Percentiles rank a stretch among this genome's conserved stretches.
Evolutionary conservation across 331 rosid genomes (phyloP).

Genomic region (Prunus yedoensis): DNA sequence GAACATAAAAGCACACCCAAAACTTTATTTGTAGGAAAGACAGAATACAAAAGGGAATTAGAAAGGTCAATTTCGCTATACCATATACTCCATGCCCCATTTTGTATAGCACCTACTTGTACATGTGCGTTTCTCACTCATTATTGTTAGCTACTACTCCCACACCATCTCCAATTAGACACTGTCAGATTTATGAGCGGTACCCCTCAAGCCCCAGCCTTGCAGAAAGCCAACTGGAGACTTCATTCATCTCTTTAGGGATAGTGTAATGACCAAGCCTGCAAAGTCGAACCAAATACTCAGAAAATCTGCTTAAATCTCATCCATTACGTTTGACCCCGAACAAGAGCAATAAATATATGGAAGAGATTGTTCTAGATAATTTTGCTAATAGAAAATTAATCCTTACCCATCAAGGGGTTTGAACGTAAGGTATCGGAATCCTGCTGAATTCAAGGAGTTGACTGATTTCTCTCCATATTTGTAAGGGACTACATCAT

Average conservation of each 20-base stretch:
- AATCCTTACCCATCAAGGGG: constrained; percentile 72
- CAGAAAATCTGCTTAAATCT: constrained; percentile 6
- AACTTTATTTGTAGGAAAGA: constrained; percentile 33
- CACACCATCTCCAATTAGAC: constrained; percentile 11
- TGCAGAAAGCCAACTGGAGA: constrained; percentile 75
- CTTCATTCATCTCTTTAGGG: constrained; percentile 88
- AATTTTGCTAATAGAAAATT: not conserved
- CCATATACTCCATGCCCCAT: constrained; percentile 42
- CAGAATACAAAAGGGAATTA: constrained; percentile 34
- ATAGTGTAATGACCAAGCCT: constrained; percentile 92
- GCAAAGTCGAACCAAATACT: constrained; percentile 31
- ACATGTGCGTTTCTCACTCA: constrained; percentile 25
- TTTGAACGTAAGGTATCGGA: constrained; percentile 65
- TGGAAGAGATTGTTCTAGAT: not conserved
- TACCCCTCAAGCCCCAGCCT: constrained; percentile 77
- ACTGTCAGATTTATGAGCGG: constrained; percentile 29
- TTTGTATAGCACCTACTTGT: constrained; percentile 34
- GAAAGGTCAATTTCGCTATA: constrained; percentile 35
- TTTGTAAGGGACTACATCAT: constrained; percentile 64
- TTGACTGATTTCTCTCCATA: constrained; percentile 79
- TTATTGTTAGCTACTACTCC: constrained; percentile 35
- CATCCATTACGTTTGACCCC: not conserved
- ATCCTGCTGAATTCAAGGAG: constrained; percentile 77
- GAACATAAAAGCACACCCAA: constrained; percentile 30
- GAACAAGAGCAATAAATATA: too few species aligned